Evolutionary conservation across 192 early-diverging fungal genomes (phyloP).

Genomic region (Entomortierella chlamydospora): DNA sequence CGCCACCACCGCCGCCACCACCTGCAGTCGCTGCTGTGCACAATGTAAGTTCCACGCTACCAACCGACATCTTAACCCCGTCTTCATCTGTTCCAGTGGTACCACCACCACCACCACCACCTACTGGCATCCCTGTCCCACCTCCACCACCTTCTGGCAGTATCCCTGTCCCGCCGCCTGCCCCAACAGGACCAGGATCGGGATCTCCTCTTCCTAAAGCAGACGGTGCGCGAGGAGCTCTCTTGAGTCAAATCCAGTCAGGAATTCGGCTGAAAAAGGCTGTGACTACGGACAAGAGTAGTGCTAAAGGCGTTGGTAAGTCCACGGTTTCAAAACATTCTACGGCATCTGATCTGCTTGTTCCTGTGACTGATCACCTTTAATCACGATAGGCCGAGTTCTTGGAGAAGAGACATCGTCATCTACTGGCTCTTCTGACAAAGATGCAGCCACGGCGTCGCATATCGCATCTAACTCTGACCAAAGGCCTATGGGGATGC

Average conservation of each 20-base stretch:
- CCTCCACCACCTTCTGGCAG: conserved; percentile 7
- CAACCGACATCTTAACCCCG: conserved; percentile 11
- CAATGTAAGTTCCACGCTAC: neutral
- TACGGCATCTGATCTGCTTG: too few relatives aligned
- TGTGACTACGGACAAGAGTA: conserved; percentile 74
- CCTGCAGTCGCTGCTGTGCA: conserved; percentile 4
- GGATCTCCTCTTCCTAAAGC: conserved; percentile 8
- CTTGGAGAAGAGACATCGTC: conserved; percentile 44
- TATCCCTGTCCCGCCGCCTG: conserved; percentile 12
- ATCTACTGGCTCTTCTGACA: conserved; percentile 3
- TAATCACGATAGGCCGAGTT: conserved; percentile 50
- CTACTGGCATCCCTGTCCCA: neutral
- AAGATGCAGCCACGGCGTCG: neutral
- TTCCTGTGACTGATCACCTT: neutral
- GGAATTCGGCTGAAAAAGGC: conserved; percentile 72
- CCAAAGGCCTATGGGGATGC: conserved; percentile 38
- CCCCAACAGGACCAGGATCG: conserved; percentile 7
- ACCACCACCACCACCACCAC: conserved; percentile 34
- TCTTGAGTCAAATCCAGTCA: conserved; percentile 78
- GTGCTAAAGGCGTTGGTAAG: conserved; percentile 49
- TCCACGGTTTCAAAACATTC: neutral
- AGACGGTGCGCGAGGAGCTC: conserved; percentile 58
- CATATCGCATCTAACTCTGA: conserved; percentile 38
- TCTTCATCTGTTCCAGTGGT: conserved; percentile 15
- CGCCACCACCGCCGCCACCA: conserved; percentile 17